Evolutionary conservation across 257 asterid species (phyloP), one percentile per base, ranked within the genome.

Genomic region (Scutellaria barbata): DNA sequence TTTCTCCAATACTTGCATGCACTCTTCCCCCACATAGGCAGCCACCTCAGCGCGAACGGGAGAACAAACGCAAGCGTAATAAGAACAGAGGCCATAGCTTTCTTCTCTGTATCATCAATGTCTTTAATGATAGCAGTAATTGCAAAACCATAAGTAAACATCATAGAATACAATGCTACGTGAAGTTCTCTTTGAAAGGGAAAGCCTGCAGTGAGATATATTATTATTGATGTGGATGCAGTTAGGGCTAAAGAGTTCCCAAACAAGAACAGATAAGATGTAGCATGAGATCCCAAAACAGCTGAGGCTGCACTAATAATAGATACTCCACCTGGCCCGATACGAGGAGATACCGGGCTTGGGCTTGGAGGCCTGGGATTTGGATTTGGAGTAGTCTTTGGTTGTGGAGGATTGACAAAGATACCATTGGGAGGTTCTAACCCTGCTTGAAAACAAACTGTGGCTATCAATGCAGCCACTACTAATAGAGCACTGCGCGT

Each of bases 381-480:
- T 14, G 10, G 76, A 16, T 43, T 37, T 18, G 20, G 12, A 30
- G 17, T 6, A 8, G 35, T 35, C 14, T 47, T 45, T 45, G 46
- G 6, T 17, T 3, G 5, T 30, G 35, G 35, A 30, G 35, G 35
- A 30, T 14, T n/a, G 0, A 30, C 43, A 6, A 74, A 18, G 17
- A 65, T 35, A 11, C 73, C 73, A 5, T 18, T 35, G 14, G 81
- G 83, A 48, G 83, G 83, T 25, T 11, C 61, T 1, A 71, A 5
- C 1, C 77, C 83, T 1, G 83, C 80, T 71, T 75, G 75, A 13
- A 69, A 79, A 14, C 78, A 61, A 0, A 76, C 75, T 0, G 77
- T 75, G 8, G 78, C 80, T 18, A 79, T 70, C 0, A 79, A 50
- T 10, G 80, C 77, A 9, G 75, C 80, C 13, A 75, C 76, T 2